Conservation (phyloP, 768 basidiomycete genomes). For the Amanita pseudoporphyria region DNA sequence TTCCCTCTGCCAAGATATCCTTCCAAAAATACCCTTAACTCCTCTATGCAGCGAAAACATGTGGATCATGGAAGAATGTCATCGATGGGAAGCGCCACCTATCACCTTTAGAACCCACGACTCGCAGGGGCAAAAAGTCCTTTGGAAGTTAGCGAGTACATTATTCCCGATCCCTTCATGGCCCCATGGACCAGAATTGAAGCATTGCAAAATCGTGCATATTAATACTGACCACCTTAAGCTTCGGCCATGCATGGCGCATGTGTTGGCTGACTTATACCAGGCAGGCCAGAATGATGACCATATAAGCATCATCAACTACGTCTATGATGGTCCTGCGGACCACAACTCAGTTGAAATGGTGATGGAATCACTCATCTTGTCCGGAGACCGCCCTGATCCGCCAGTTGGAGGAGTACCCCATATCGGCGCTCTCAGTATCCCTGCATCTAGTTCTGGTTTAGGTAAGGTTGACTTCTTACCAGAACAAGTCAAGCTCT, state of each 20-base stretch:
- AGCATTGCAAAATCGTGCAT: background rate
- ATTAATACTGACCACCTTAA: too few relatives aligned
- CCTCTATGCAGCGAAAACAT: too few relatives aligned
- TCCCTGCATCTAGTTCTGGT: too few relatives aligned
- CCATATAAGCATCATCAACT: background rate
- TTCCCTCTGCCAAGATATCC: too few relatives aligned
- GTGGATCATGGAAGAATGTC: background rate
- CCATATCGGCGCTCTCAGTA: background rate
- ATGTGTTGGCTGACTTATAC: too few relatives aligned
- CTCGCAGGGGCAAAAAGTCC: too few relatives aligned
- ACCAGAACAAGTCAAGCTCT: background rate
- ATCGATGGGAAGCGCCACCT: background rate
- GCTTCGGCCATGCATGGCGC: background rate
- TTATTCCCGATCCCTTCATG: too few relatives aligned
- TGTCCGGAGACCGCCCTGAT: background rate
- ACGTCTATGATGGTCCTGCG: background rate
- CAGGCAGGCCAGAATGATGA: background rate
- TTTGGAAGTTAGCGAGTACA: too few relatives aligned
- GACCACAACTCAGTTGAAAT: too few relatives aligned
- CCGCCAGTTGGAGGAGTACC: background rate
- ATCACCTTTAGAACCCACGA: background rate
- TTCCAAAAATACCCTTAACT: too few relatives aligned
- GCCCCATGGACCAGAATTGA: background rate
- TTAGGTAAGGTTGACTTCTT: background rate
- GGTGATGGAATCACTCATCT: background rate